Conservation (phyloP, 2,329 filamentous ascomycete species). For the Pyrenophora seminiperda region DNA sequence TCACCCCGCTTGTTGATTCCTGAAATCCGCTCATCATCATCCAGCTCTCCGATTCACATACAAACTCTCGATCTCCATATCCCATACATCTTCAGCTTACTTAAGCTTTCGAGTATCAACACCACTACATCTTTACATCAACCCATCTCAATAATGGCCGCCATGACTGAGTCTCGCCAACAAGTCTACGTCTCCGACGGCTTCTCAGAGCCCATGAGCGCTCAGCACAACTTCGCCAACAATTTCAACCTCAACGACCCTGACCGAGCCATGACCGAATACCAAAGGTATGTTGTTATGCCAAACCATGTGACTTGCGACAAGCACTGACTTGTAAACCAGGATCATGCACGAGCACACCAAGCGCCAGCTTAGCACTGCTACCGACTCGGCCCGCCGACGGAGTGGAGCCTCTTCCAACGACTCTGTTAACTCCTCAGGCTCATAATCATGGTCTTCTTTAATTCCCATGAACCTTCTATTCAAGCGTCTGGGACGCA, state of each 20-base stretch:
- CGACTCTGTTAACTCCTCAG: constrained; percentile 28
- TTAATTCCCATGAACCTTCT: neutral
- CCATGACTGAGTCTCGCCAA: constrained; percentile 25
- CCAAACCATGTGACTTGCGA: neutral
- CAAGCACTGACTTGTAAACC: constrained; percentile 13
- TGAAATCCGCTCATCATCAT: neutral
- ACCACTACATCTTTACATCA: neutral
- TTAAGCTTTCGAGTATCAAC: neutral
- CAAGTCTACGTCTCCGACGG: constrained; percentile 47
- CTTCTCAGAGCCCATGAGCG: constrained; percentile 49
- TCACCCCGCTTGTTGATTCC: constrained; percentile 19
- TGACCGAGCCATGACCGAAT: constrained; percentile 48
- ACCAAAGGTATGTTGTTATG: constrained; percentile 48
- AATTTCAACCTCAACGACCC: constrained; percentile 52
- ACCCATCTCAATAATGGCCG: constrained; percentile 25
- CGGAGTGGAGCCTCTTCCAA: constrained; percentile 31
- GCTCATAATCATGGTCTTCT: constrained; percentile 16
- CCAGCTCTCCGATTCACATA: constrained; percentile 4
- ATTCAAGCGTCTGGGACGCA: constrained; percentile 10
- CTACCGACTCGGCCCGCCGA: constrained; percentile 53
- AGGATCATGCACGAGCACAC: constrained; percentile 59
- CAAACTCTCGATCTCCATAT: constrained; percentile 10
- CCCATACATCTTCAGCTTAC: neutral
- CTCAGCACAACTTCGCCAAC: constrained; percentile 52
- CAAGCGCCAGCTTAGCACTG: constrained; percentile 54